Evolutionary conservation across 2,329 filamentous ascomycete species (phyloP).

Genomic region (Pyricularia sp.): DNA sequence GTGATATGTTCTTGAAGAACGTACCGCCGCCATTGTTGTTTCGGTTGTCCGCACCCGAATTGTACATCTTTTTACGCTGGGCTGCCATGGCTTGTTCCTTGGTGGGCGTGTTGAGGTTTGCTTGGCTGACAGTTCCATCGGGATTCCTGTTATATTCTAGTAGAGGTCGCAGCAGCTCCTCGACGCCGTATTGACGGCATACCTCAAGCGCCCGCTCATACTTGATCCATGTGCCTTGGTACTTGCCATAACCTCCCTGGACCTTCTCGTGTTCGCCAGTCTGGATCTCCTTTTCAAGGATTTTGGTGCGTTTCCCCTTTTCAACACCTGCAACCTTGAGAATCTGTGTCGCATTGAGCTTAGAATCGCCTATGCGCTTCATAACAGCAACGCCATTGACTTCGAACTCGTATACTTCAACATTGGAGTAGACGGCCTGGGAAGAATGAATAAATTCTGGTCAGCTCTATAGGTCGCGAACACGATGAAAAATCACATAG

Average conservation of each 20-base stretch:
- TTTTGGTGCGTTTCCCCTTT: constrained; percentile 95
- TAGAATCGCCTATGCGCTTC: constrained; percentile 87
- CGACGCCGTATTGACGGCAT: constrained; percentile 67
- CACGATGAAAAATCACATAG: neutral
- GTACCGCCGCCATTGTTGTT: constrained; percentile 55
- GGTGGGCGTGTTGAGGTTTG: constrained; percentile 81
- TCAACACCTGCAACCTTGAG: constrained; percentile 94
- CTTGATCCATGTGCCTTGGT: constrained; percentile 97
- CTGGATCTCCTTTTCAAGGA: constrained; percentile 93
- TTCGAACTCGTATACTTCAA: constrained; percentile 98
- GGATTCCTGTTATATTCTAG: constrained; percentile 71
- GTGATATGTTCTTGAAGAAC: constrained; percentile 95
- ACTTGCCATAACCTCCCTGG: constrained; percentile 96
- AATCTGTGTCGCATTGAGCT: constrained; percentile 97
- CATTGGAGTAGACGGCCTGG: constrained; percentile 81
- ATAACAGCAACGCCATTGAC: constrained; percentile 88
- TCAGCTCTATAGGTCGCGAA: neutral
- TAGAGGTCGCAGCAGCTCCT: constrained; percentile 61
- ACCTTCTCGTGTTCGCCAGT: constrained; percentile 97
- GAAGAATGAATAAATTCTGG: neutral
- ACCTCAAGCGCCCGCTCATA: constrained; percentile 88
- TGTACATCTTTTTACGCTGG: constrained; percentile 85
- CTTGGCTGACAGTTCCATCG: constrained; percentile 58
- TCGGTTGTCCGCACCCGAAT: constrained; percentile 55
- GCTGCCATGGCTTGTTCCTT: constrained; percentile 99